Evolutionary conservation across 2,329 filamentous ascomycete species (phyloP).

Genomic region (Furcasterigmium furcatum): DNA sequence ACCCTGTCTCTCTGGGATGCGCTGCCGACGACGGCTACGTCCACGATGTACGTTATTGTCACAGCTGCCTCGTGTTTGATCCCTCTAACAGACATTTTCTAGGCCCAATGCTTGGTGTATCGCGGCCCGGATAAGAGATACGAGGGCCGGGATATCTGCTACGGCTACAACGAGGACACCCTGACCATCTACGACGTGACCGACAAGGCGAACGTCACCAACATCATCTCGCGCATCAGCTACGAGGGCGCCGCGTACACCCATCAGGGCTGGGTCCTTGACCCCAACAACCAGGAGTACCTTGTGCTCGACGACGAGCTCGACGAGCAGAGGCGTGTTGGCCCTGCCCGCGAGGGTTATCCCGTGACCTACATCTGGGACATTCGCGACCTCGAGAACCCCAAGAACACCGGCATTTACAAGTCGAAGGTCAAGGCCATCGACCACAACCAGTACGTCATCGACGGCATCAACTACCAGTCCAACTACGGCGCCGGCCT

Average conservation of each 20-base stretch:
- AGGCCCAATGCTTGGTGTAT: conserved; percentile 48
- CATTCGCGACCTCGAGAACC: conserved; percentile 35
- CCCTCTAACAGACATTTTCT: not conserved
- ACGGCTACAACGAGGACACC: conserved; percentile 51
- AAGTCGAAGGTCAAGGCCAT: conserved; percentile 35
- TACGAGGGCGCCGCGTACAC: conserved; percentile 56
- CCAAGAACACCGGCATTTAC: conserved; percentile 37
- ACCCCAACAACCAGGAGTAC: conserved; percentile 38
- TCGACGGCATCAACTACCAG: conserved; percentile 41
- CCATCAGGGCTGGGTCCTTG: conserved; percentile 54
- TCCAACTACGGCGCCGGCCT: conserved; percentile 47
- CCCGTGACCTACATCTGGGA: conserved; percentile 51
- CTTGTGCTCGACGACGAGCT: conserved; percentile 51
- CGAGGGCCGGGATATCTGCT: conserved; percentile 49
- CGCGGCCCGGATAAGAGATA: conserved; percentile 46
- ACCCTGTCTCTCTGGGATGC: conserved; percentile 51
- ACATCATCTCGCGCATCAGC: conserved; percentile 46
- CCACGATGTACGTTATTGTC: conserved; percentile 53
- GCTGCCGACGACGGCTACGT: conserved; percentile 54
- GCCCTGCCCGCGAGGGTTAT: conserved; percentile 34
- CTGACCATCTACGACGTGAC: conserved; percentile 51
- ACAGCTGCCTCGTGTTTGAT: conserved; percentile 41
- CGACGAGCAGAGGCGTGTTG: conserved; percentile 39
- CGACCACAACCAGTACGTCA: conserved; percentile 46
- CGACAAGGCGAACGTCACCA: conserved; percentile 36